Base-by-base conservation (phyloP, 2,329 filamentous ascomycete species). In the Boeremia exigua region DNA sequence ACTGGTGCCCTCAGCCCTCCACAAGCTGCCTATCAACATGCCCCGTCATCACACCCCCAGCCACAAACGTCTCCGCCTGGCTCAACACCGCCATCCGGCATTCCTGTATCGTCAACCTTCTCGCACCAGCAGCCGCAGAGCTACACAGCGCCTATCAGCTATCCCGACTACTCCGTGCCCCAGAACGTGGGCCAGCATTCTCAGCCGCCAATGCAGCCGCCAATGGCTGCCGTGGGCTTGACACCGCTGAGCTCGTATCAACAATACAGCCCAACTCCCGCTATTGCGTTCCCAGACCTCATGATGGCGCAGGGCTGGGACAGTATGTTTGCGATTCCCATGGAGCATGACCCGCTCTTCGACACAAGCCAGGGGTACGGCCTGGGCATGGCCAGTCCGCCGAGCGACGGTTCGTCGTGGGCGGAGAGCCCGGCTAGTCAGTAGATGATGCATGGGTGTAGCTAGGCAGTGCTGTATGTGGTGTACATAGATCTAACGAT, bases 231-330 rank as follows among this genome's bases (percentile, higher is more conserved):
- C 12, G 54, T 67, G 2, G 65, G 60, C 3, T 58, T 67, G 54
- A 37, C 60, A 10, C 65, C 64, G 4, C 57, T 68, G 37, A 57
- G 39, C 38, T 55, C 59, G 6, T 66, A 68, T 34, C 45, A 61
- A 3, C 45, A 60, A 15, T 61, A 62, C 39, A 59, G 60, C 32
- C 54, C 59, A 2, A 48, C 60, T 4, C 66, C 68, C 6, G 52
- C 57, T 4, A 59, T 70, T 28, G 62, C 65, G 3, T 70, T 69
- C 38, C 61, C 62, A 9, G 68, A 71, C 30, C 48, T 70, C 9
- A 70, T 69, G 62, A 63, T 55, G 52, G 67, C 67, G 3, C 61
- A 64, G 4, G 67, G 68, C 9, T 70, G 68, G 68, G 65, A 66
- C 36, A 65, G 61, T 40, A 60, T 64, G 43, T 71, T 70, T 43